These are phyloP conservation scores for Pseudogymnoascus sp. DNA, from an alignment of 2,329 filamentous ascomycete species.

Conservation along the genomic window DNA sequence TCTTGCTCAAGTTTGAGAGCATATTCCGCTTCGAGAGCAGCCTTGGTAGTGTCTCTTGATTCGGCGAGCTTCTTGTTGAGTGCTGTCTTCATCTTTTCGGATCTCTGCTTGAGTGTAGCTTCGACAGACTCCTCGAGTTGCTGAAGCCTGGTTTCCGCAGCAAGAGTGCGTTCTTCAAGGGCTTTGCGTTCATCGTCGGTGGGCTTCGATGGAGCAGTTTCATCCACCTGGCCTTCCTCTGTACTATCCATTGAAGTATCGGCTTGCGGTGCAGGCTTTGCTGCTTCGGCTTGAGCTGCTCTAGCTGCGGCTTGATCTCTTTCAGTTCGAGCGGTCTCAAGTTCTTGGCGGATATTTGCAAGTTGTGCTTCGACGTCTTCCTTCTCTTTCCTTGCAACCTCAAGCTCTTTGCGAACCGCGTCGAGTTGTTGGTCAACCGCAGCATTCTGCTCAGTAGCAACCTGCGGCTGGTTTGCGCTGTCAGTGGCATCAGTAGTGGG, in stretches of 20 bases:
- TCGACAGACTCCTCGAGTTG: conserved; percentile 55
- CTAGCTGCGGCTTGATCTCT: conserved; percentile 37
- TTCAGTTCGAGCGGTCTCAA: conserved; percentile 40
- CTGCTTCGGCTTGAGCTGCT: conserved; percentile 33
- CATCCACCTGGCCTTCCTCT: conserved; percentile 52
- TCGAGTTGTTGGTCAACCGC: conserved; percentile 45
- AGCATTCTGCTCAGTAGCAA: conserved; percentile 40
- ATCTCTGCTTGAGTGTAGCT: conserved; percentile 55
- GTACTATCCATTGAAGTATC: conserved; percentile 38
- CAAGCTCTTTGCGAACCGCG: conserved; percentile 54
- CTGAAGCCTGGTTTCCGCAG: conserved; percentile 54
- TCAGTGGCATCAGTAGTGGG: background rate
- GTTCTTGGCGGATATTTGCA: conserved; percentile 30
- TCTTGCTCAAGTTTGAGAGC: conserved; percentile 54
- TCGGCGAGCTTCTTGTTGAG: conserved; percentile 63
- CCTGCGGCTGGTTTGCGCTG: conserved; percentile 15
- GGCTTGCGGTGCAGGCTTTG: background rate
- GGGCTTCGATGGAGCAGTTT: conserved; percentile 28
- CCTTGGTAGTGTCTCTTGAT: conserved; percentile 44
- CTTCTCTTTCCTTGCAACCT: conserved; percentile 61
- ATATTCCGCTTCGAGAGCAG: conserved; percentile 42
- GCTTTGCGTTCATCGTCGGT: conserved; percentile 53
- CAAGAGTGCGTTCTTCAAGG: conserved; percentile 56
- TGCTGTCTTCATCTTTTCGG: conserved; percentile 61
- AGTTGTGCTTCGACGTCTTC: conserved; percentile 60